These are phyloP conservation scores for Hymenoscyphus fructigenus DNA, from an alignment of 2,329 filamentous ascomycete species.

Conservation along the genomic window DNA sequence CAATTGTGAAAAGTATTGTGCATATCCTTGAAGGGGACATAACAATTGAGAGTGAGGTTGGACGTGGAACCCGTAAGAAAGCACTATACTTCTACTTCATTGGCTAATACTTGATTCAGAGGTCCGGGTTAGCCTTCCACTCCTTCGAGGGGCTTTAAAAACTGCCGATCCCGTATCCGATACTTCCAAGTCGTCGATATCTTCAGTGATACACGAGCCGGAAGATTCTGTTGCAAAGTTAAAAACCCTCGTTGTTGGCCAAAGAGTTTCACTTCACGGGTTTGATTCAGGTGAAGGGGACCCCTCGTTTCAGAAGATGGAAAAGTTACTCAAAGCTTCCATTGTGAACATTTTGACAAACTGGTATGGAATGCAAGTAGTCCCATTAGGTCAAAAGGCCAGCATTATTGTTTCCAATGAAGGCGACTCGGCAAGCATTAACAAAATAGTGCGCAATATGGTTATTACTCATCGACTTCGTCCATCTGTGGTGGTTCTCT, in stretches of 20 bases:
- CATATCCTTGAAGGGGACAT: conserved; percentile 60
- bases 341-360: conserved; percentile 31
- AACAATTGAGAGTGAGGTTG: conserved; percentile 54
- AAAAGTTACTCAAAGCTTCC: conserved; percentile 28
- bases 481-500: conserved; percentile 33
- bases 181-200: conserved; percentile 17
- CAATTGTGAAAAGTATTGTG: conserved; percentile 63
- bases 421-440: conserved; percentile 20
- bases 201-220: conserved; percentile 22
- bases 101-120: conserved; percentile 26
- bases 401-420: conserved; percentile 34
- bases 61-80: conserved; percentile 53
- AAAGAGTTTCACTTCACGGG: conserved; percentile 30
- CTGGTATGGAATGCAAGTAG: conserved; percentile 36
- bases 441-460: conserved; percentile 17
- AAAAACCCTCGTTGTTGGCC: conserved; percentile 23
- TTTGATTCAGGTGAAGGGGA: conserved; percentile 30
- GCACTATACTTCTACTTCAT: background rate
- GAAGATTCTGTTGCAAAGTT: conserved; percentile 32
- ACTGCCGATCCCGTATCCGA: conserved; percentile 17
- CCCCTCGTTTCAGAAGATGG: conserved; percentile 25
- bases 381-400: conserved; percentile 27
- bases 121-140: conserved; percentile 35
- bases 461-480: conserved; percentile 10
- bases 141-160: conserved; percentile 33